A percentile compares a stretch with the other conserved stretches of the same genome.
Evolutionary conservation across 202 grass and related monocot species (phyloP).

Genomic region (Bolboschoenoplectus hybrid): DNA sequence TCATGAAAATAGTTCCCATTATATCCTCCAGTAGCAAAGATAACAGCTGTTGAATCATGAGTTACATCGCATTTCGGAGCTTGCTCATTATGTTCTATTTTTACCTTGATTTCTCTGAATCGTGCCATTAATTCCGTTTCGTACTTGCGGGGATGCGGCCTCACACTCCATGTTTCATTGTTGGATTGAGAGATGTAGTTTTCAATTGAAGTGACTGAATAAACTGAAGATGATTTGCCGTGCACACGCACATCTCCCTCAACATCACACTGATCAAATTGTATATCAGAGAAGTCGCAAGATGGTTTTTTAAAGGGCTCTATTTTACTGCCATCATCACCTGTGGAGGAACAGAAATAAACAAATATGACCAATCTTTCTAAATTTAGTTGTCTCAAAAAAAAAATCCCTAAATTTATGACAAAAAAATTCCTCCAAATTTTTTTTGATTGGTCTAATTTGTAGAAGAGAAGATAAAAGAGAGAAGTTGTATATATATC

Average conservation of each 20-base stretch:
- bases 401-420: background rate
- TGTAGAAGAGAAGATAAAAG: background rate
- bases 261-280: constrained; percentile 26
- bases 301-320: constrained; percentile 27
- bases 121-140: background rate
- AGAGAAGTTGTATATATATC: too few species aligned
- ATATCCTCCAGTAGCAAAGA: constrained; percentile 76
- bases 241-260: constrained; percentile 31
- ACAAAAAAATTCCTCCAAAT: background rate
- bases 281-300: constrained; percentile 14
- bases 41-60: constrained; percentile 61
- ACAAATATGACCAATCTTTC: background rate
- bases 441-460: background rate
- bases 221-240: constrained; percentile 25
- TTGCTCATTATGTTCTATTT: background rate
- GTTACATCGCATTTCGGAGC: constrained; percentile 61
- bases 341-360: background rate
- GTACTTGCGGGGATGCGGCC: constrained; percentile 28
- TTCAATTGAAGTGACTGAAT: constrained; percentile 10
- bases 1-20: constrained; percentile 88
- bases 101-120: constrained; percentile 17
- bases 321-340: constrained; percentile 2
- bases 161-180: constrained; percentile 33
- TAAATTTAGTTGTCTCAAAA: background rate
- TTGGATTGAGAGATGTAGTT: constrained; percentile 8